phyloP scores from a whole-genome alignment of 2,329 filamentous ascomycete genomes.

The Sporothrix curviconia region DNA sequence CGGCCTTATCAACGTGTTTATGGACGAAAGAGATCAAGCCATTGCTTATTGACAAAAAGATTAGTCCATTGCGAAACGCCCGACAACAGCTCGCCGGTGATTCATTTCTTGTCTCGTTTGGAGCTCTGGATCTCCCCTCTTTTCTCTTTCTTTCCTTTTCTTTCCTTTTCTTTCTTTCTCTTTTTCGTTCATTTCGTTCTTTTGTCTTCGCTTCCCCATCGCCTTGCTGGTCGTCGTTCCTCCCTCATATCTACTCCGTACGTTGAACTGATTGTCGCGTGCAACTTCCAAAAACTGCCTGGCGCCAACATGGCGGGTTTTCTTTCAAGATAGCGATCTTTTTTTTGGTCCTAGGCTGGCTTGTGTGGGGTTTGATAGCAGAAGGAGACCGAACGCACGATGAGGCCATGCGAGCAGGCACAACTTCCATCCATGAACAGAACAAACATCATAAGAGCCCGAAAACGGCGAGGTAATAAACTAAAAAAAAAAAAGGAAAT shows the following conservation, averaged over 20 bases:
- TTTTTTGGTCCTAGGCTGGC: background rate
- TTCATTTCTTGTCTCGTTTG: too few species aligned
- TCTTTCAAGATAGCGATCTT: background rate
- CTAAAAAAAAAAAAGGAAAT: background rate
- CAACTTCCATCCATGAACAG: background rate
- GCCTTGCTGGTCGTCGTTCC: too few species aligned
- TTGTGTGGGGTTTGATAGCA: background rate
- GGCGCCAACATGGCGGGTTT: background rate
- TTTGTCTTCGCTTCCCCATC: background rate
- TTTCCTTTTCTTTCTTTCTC: background rate
- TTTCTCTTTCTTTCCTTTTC: background rate
- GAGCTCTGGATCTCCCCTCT: background rate
- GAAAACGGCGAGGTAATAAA: background rate
- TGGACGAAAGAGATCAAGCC: too few species aligned
- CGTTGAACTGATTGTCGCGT: conserved; percentile 6
- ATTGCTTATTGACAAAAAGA: too few species aligned
- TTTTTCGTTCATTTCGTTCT: background rate
- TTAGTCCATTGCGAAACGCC: too few species aligned
- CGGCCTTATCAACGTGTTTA: too few species aligned
- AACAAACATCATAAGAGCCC: background rate
- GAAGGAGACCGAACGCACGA: too few species aligned
- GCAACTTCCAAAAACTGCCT: conserved; percentile 11
- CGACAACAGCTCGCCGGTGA: too few species aligned
- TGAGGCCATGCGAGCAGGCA: background rate
- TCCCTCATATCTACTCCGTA: too few species aligned